These are phyloP conservation scores for Thraustotheca clavata DNA, from an alignment of 352 stramenopile genomes.

Conservation along the genomic window DNA sequence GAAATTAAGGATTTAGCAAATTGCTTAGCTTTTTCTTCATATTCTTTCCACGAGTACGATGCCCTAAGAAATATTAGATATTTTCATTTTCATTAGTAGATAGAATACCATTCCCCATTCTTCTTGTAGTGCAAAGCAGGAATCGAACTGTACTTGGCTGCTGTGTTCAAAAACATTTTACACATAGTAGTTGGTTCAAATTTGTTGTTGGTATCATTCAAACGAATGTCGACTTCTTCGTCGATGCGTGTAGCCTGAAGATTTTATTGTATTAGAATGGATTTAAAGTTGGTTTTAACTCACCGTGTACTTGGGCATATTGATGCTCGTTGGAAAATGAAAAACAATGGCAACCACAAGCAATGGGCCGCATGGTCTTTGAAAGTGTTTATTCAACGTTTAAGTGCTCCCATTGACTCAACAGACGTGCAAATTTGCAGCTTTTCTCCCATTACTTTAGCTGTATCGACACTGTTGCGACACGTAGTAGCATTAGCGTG, in stretches of 20 bases:
- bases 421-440: no score
- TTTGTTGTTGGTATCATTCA: constrained; percentile 26
- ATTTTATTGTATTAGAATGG: neutral
- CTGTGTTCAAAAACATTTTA: constrained; percentile 33
- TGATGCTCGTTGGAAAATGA: constrained; percentile 10
- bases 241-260: constrained; percentile 8
- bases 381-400: constrained; percentile 1
- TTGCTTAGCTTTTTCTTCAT: constrained; percentile 50
- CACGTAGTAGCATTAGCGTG: neutral
- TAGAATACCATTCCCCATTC: constrained; percentile 34
- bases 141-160: constrained; percentile 23
- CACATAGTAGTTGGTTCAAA: constrained; percentile 32
- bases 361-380: neutral
- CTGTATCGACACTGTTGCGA: neutral
- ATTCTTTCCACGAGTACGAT: constrained; percentile 57
- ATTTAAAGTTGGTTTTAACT: neutral
- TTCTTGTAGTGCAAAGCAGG: constrained; percentile 35
- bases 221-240: constrained; percentile 17
- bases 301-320: constrained; percentile 5
- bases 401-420: no score
- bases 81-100: neutral
- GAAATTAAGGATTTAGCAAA: constrained; percentile 73
- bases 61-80: neutral
- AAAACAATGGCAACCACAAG: neutral
- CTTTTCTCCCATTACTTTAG: no score